Evolutionary conservation across 768 basidiomycete species (phyloP).

Genomic region (Fomitopsis serialis): DNA sequence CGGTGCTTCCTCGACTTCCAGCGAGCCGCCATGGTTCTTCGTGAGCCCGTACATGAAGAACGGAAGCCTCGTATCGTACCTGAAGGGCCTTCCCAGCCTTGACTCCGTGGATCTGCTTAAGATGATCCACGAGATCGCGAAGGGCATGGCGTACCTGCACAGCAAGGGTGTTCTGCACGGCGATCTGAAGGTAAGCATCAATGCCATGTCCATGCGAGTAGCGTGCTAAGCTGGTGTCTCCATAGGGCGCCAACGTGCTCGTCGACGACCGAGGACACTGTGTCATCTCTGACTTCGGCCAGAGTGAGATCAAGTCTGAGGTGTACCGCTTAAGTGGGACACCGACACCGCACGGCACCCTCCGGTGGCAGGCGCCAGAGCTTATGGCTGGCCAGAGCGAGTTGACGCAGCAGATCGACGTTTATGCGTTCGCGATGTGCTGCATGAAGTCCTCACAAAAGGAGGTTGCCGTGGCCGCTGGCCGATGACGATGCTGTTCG

Average conservation of each 20-base stretch:
- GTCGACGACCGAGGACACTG: constrained; percentile 63
- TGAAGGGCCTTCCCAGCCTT: constrained; percentile 31
- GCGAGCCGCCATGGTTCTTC: constrained; percentile 40
- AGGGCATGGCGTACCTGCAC: constrained; percentile 82
- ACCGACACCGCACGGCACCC: constrained; percentile 40
- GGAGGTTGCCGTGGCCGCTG: constrained; percentile 29
- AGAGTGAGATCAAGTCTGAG: constrained; percentile 75
- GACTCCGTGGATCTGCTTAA: constrained; percentile 44
- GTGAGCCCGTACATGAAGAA: constrained; percentile 70
- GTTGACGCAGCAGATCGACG: constrained; percentile 29
- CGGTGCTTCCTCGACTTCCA: constrained; percentile 70
- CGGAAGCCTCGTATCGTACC: constrained; percentile 56
- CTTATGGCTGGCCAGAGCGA: constrained; percentile 28
- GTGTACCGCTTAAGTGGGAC: constrained; percentile 55
- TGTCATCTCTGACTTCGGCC: constrained; percentile 79
- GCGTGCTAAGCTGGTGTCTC: not conserved
- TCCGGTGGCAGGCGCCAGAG: constrained; percentile 39
- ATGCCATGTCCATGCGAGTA: not conserved
- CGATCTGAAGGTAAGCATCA: constrained; percentile 60
- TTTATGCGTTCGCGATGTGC: constrained; percentile 37
- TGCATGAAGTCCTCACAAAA: constrained; percentile 30
- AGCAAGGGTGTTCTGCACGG: constrained; percentile 65
- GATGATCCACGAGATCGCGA: constrained; percentile 69
- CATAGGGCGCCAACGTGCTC: constrained; percentile 67
- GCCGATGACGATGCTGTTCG: constrained; percentile 22